Base-by-base conservation (phyloP, 2,329 filamentous ascomycete species). In the Aspergillus flavus region DNA sequence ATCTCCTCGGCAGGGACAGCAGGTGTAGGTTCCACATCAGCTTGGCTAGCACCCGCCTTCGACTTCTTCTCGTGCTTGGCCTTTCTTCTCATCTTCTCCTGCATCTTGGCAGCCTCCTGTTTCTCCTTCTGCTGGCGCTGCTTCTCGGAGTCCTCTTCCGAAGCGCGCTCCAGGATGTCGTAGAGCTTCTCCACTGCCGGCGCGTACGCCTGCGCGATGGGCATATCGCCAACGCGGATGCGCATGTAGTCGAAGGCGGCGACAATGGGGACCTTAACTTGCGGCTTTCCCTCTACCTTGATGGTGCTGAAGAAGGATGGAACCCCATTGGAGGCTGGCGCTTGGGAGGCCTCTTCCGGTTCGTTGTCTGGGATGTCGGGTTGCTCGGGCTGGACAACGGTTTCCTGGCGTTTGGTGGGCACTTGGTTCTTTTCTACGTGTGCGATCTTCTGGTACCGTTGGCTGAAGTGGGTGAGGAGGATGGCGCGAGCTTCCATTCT, bases 381-480 rank as follows among this genome's bases (percentile, higher is more conserved):
- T 6, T 69, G 57, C 26, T 64, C 55, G 14, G 61, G 60, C 26
- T 63, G 16, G 41, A 54, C 53, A 14, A 46, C 36, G 52, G 32
- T 7, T 53, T 55, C 26, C 48, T 59, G 12, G 61, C 61, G 26
- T 61, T 65, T 41, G 61, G 63, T 14, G 43, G 68, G 58, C 56
- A 62, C 66, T 53, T 69, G 26, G 55, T 72, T 62, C 23, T 52
- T 39, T 34, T 76, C 67, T 87, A 76, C 3, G 84, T 80, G 2
- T 86, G 88, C 39, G 87, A 82, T 60, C 78, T 94, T 94, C 71
- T 92, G 90, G 77, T 99, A 99, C 9, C 95, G 86, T 81, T 99
- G 95, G 61, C 90, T 94, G 79, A 99, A 99, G 77, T 99, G 95
- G 9, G 95, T 99, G 56, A 99, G 84, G 61, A 99, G 80, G 19